phyloP scores from a whole-genome alignment of 1,284 basidiomycete genomes.

The Sutorius eximius region DNA sequence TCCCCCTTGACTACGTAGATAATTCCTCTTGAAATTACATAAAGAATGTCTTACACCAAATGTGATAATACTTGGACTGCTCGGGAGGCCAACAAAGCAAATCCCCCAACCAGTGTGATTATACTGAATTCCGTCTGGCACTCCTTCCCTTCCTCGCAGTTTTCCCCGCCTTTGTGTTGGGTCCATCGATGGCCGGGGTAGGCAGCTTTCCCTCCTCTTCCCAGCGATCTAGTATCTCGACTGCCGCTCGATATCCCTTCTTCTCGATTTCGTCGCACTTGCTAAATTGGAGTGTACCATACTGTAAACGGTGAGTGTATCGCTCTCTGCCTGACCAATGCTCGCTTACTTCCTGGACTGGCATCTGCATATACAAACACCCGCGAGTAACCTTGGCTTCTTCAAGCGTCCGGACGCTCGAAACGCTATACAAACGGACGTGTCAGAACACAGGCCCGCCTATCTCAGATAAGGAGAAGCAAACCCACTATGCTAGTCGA shows the following conservation, averaged over 20 bases:
- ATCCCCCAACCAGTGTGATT: background rate
- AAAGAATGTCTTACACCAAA: background rate
- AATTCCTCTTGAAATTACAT: constrained; percentile 16
- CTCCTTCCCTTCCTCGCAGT: constrained; percentile 70
- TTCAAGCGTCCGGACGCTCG: constrained; percentile 92
- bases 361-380: constrained; percentile 93
- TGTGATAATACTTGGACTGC: background rate
- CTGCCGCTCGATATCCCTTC: constrained; percentile 79
- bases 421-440: constrained; percentile 64
- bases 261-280: constrained; percentile 85
- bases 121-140: constrained; percentile 73
- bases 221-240: constrained; percentile 76
- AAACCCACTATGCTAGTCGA: constrained; percentile 87
- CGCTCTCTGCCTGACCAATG: background rate
- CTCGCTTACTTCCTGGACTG: constrained; percentile 76
- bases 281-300: constrained; percentile 75
- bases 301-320: constrained; percentile 42
- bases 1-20: constrained; percentile 19
- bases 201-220: constrained; percentile 82
- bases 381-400: constrained; percentile 89
- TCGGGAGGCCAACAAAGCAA: background rate
- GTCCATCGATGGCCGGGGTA: constrained; percentile 61
- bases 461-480: background rate
- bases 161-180: constrained; percentile 40
- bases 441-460: background rate